Base-by-base conservation (phyloP, 768 basidiomycete genomes). In the Pleurotus tuoliensis region DNA sequence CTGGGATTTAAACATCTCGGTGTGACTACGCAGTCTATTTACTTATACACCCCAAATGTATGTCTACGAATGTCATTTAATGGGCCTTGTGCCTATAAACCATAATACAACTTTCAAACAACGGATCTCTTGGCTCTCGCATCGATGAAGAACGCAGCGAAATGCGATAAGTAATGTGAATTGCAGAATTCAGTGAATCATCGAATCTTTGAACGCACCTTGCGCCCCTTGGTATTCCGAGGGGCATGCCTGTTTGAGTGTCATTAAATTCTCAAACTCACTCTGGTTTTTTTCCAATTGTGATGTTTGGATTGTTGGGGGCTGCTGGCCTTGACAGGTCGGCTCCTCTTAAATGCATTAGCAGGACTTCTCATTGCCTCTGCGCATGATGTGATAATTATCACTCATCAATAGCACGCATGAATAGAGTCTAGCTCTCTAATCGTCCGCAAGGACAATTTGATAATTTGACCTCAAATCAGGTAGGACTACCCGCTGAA, bases 171-270 rank as follows among this genome's bases (percentile, higher is more conserved):
- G 82, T 86, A 85, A 85, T 87, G 83, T 86, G 85, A 86, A 84
- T 85, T 85, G 83, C 82, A 83, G 82, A 83, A 81, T 83, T 82
- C 82, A 83, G 83, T 85, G 83, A 85, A 85, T 85, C 84, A 85
- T 87, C 81, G 81, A 87, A 83, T 85, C 82, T 86, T 87, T 86
- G 83, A 86, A 86, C 79, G 82, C 86, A 86, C 73, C 82, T 86
- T 87, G 84, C 82, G 76, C 85, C 78, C 80, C 75, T 79, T 81
- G 82, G 84, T 82, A 84, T 83, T 86, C 83, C 77, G 78, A 78
- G 75, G 81, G 77, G 86, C 78, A 85, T 81, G 81, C 79, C 81
- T 80, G 85, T 85, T 84, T 83, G 83, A 86, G 85, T 83, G 84
- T 86, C 82, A 78, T 78, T 72, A 71, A 76, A 73, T 71, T 75